phyloP scores from a whole-genome alignment of 257 asterid genomes.

The Primulina huaijiensis region DNA sequence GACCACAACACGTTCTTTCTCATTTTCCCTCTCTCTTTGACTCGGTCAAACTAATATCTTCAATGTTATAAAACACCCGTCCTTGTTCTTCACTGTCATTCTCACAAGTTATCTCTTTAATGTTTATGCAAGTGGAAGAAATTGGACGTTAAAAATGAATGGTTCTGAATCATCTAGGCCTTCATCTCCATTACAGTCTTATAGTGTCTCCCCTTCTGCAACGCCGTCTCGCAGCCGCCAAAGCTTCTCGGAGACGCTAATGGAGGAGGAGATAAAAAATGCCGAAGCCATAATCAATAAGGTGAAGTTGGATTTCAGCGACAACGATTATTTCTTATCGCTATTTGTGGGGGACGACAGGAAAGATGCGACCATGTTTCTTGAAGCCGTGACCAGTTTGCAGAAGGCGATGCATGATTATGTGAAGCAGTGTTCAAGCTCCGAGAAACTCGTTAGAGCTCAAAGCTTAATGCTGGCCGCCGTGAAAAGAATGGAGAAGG shows the following conservation, averaged over 20 bases:
- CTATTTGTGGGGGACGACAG: constrained; percentile 37
- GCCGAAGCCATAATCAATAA: constrained; percentile 44
- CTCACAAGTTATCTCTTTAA: too few species aligned
- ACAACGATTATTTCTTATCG: constrained; percentile 23
- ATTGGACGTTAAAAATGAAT: constrained; percentile 10
- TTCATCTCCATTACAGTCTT: constrained; percentile 37
- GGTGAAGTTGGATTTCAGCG: constrained; percentile 37
- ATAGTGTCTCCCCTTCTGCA: constrained; percentile 27
- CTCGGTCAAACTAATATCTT: too few species aligned
- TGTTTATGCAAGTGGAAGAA: neutral
- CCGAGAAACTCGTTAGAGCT: constrained; percentile 45
- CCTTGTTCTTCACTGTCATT: neutral
- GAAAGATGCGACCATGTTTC: constrained; percentile 39
- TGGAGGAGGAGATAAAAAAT: constrained; percentile 52
- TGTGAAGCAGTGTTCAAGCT: constrained; percentile 33
- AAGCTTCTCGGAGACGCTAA: constrained; percentile 46
- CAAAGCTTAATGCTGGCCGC: constrained; percentile 70
- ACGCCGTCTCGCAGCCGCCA: constrained; percentile 31
- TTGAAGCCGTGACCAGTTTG: constrained; percentile 44
- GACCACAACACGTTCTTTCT: too few species aligned
- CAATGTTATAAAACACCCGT: too few species aligned
- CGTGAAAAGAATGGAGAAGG: constrained; percentile 61
- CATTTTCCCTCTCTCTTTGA: too few species aligned
- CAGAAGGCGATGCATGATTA: constrained; percentile 55
- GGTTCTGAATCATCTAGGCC: constrained; percentile 31